A percentile compares a stretch with the other conserved stretches of the same genome.
phyloP scores from a whole-genome alignment of 2,329 filamentous ascomycete genomes.

The Juglanconis oblonga region DNA sequence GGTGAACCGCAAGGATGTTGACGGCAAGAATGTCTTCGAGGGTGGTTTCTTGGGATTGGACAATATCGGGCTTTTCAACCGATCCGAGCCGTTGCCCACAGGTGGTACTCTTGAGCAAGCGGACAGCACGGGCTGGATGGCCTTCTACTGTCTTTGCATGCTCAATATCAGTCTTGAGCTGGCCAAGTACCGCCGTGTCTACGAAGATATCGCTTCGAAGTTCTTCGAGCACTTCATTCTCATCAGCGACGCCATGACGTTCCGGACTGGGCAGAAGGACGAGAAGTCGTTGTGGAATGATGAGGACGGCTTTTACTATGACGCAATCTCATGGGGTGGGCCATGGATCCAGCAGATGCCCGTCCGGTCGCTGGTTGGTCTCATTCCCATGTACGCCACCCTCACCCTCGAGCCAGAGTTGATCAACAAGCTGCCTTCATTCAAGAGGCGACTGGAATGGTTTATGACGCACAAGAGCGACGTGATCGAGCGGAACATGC shows the following conservation, averaged over 20 bases:
- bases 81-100: conserved; percentile 89
- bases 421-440: conserved; percentile 84
- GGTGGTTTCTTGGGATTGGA: conserved; percentile 93
- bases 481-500: conserved; percentile 88
- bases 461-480: conserved; percentile 87
- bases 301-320: conserved; percentile 96
- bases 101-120: conserved; percentile 93
- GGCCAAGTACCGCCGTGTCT: conserved; percentile 90
- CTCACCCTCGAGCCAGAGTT: conserved; percentile 91
- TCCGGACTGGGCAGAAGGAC: conserved; percentile 64
- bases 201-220: conserved; percentile 96
- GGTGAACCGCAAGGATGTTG: conserved; percentile 93
- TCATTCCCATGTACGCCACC: conserved; percentile 91
- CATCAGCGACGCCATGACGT: conserved; percentile 96
- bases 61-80: conserved; percentile 97
- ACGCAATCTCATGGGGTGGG: conserved; percentile 94
- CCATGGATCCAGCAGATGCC: conserved; percentile 92
- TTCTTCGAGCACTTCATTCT: conserved; percentile 99
- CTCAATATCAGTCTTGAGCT: conserved; percentile 94
- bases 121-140: conserved; percentile 98
- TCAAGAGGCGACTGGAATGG: conserved; percentile 92
- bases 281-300: conserved; percentile 95
- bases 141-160: conserved; percentile 95
- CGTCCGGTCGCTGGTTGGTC: conserved; percentile 84
- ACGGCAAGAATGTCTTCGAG: conserved; percentile 97